Evolutionary conservation across 1,284 basidiomycete species (phyloP), one percentile per base, ranked within the genome.

Genomic region (Inonotus obliquus): DNA sequence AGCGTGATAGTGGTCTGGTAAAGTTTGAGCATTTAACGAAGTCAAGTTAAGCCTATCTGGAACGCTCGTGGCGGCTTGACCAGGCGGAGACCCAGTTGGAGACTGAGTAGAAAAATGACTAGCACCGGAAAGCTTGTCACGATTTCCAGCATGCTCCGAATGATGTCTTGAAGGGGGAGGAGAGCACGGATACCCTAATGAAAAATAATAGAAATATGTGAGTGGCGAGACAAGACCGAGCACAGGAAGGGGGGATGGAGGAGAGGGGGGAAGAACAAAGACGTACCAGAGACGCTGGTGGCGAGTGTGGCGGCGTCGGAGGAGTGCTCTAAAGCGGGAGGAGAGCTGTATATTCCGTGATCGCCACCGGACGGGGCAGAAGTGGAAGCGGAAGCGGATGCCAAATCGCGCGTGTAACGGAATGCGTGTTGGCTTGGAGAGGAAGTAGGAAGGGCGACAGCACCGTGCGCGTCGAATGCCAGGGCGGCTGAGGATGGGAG

Each of bases 131-230:
- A 54, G 56, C 23, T 23, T 53, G 19, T 61, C 56, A 49, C 52
- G 47, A 37, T 58, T 29, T 17, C 32, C 21, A 38, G 48, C 57
- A 59, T 54, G 27, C 10, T 63, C 62, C 49, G 62, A 59, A 45
- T 59, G 62, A 38, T 63, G 62, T 48, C 62, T 63, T 19, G 62
- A 63, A 57, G 62, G 62, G 39, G 62, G 62, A 60, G 62, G 62
- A 17, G 62, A 63, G 54, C 58, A 63, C 17, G 62, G 62, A 60
- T 63, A 63, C 4, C 62, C 62, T 63, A 48, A 38, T 21, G 52
- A 48, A 39, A 23, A 45, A 38, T 38, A n/a, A 52, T 25, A 39
- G 23, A 35, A 38, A 44, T 19, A 52, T 21, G n/a, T 32, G 37
- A 56, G 17, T 17, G n/a, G 38, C 32, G 14, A 27, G 25, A 21